Evolutionary conservation across 345 rosid genomes (phyloP), one percentile per base, ranked within the genome.

Genomic region (Eucalyptus urophylla): DNA sequence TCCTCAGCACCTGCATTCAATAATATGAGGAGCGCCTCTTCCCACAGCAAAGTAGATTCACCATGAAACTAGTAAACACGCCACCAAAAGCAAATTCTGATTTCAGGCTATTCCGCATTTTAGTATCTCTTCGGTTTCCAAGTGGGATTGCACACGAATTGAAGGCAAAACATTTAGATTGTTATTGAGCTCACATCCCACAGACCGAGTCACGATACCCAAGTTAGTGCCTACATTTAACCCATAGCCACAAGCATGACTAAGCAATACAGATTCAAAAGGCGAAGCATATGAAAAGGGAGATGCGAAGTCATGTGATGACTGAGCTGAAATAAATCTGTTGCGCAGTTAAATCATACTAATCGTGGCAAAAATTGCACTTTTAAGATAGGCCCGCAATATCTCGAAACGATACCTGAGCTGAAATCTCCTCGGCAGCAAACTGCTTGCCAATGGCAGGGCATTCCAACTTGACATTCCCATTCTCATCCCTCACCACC

Each of bases 351-450:
- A 76, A 40, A 40, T 43, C 80, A 67, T 85, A 45, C 83, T 21
- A 45, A 10, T n/a, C 47, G 54, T 14, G 49, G 29, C 7, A 72
- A 67, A 67, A 87, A 14, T 25, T 25, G 62, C 65, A 87, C 33
- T 10, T 65, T 14, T 12, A 8, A 44, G 27, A 25, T 22, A 9
- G 49, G 67, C 31, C 44, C 8, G 37, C 22, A 8, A 27, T 60
- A 43, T 54, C 49, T 12, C 22, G 37, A 86, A 86, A 4, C 22
- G 67, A 89, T 92, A 98, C 99, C 99, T 98, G 99, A 89, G 99
- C 99, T 11, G 99, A 98, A 89, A 98, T 98, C 92, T 98, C 99
- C 92, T 98, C 99, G 17, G 99, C 98, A 3, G 99, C 98, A 87
- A 97, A 98, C 72, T 95, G 99, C 92, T 96, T 98, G 8, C 96